Conservation (phyloP, 1,139 yeast species). For the Blastobotrys aristatus region DNA sequence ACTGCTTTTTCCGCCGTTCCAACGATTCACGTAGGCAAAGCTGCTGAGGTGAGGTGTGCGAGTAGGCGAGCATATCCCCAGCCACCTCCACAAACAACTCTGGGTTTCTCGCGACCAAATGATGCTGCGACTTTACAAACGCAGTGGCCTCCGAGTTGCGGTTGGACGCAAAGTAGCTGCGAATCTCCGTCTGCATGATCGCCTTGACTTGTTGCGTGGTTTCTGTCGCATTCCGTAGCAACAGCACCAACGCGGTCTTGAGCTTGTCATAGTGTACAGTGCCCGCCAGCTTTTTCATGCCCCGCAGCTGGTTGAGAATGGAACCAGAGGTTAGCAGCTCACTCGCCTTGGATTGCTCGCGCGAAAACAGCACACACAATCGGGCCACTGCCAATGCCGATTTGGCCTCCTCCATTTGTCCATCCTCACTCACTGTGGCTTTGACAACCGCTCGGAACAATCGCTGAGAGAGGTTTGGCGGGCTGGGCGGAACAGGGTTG, state of each 20-base stretch:
- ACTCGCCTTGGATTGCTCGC: conserved; percentile 39
- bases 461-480: background rate
- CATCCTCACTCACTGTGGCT: conserved; percentile 31
- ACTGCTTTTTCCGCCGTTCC: conserved; percentile 15
- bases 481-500: conserved; percentile 2
- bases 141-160: conserved; percentile 46
- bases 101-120: conserved; percentile 57
- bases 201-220: conserved; percentile 46
- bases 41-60: conserved; percentile 17
- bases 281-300: conserved; percentile 29
- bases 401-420: conserved; percentile 44
- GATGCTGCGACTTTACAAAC: conserved; percentile 51
- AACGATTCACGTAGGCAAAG: conserved; percentile 20
- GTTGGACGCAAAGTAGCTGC: conserved; percentile 36
- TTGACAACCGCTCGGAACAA: conserved; percentile 30
- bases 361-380: conserved; percentile 50
- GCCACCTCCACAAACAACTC: conserved; percentile 50
- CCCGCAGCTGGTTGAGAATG: conserved; percentile 32
- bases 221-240: conserved; percentile 70
- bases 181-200: conserved; percentile 40
- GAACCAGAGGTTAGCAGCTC: conserved; percentile 44
- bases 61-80: conserved; percentile 38
- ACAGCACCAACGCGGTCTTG: conserved; percentile 33
- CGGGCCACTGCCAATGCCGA: conserved; percentile 50
- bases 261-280: conserved; percentile 30